Evolutionary conservation across 805 yeast genomes (phyloP).

Genomic region (Monosporozyma siamensis): DNA sequence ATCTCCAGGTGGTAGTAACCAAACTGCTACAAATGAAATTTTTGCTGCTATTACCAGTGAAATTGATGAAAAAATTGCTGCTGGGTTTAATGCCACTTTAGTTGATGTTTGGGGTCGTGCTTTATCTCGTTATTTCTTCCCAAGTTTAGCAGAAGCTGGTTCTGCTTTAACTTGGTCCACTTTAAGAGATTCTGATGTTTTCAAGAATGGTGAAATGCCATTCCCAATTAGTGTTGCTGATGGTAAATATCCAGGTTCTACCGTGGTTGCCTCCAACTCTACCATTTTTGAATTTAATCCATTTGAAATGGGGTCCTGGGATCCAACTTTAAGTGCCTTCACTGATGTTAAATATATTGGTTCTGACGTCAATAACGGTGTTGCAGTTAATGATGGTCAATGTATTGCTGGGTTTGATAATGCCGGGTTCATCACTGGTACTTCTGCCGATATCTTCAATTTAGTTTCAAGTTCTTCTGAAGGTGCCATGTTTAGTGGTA

Average conservation of each 20-base stretch:
- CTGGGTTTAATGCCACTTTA: constrained; percentile 56
- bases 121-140: constrained; percentile 64
- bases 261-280: constrained; percentile 51
- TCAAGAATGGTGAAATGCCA: constrained; percentile 55
- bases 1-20: constrained; percentile 52
- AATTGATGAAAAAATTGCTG: constrained; percentile 41
- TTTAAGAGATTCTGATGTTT: constrained; percentile 51
- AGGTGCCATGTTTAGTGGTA: constrained; percentile 19
- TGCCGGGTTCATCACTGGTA: constrained; percentile 72
- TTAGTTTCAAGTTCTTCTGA: constrained; percentile 43
- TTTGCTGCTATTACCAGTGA: constrained; percentile 47
- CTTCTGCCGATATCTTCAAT: constrained; percentile 75
- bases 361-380: constrained; percentile 51
- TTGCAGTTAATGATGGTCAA: constrained; percentile 33
- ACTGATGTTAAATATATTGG: constrained; percentile 64
- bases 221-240: constrained; percentile 60
- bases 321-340: constrained; percentile 58
- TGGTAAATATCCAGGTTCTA: constrained; percentile 54
- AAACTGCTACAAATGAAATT: constrained; percentile 40
- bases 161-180: constrained; percentile 52
- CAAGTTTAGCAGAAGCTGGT: constrained; percentile 47
- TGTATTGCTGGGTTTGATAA: constrained; percentile 72
- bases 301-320: constrained; percentile 81
- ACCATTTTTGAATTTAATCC: constrained; percentile 61
- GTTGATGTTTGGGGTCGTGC: constrained; percentile 80